A percentile compares a stretch with the other conserved stretches of the same genome.
Evolutionary conservation across 139 green algal genomes (phyloP).

Genomic region (Haematococcus lacustris): DNA sequence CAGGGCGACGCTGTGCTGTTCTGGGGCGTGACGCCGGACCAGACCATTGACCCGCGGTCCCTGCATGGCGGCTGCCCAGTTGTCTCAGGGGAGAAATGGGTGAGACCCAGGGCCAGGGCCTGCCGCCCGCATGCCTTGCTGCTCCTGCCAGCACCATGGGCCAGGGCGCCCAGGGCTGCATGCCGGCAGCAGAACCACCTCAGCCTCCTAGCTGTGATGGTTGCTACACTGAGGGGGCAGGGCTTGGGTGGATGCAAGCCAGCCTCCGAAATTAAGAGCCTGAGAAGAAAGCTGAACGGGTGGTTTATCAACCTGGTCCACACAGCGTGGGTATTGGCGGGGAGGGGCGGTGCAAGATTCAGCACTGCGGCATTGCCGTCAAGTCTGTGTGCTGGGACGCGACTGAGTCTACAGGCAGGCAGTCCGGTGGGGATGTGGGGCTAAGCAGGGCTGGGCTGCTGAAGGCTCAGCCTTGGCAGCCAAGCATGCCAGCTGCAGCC

Average conservation of each 20-base stretch:
- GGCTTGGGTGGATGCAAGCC: not conserved
- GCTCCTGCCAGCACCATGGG: not conserved
- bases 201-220: not conserved
- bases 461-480: not conserved
- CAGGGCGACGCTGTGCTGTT: conserved; percentile 82
- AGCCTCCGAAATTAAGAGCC: not conserved
- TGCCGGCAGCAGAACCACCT: not conserved
- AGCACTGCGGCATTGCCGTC: too few relatives aligned
- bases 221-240: not conserved
- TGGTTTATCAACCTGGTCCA: too few relatives aligned
- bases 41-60: conserved; percentile 34
- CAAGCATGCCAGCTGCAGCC: not conserved
- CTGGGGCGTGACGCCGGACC: conserved; percentile 33
- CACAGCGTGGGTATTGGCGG: too few relatives aligned
- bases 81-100: conserved; percentile 55
- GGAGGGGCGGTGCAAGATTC: too few relatives aligned
- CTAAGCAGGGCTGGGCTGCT: too few relatives aligned
- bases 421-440: too few relatives aligned
- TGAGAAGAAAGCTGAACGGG: not conserved
- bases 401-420: too few relatives aligned
- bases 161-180: not conserved
- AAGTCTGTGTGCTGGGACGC: too few relatives aligned
- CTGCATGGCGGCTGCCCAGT: conserved; percentile 83
- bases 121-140: not conserved
- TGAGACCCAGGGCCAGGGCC: not conserved